Conservation (phyloP, 805 yeast species). For the Ogataea polymorpha region DNA sequence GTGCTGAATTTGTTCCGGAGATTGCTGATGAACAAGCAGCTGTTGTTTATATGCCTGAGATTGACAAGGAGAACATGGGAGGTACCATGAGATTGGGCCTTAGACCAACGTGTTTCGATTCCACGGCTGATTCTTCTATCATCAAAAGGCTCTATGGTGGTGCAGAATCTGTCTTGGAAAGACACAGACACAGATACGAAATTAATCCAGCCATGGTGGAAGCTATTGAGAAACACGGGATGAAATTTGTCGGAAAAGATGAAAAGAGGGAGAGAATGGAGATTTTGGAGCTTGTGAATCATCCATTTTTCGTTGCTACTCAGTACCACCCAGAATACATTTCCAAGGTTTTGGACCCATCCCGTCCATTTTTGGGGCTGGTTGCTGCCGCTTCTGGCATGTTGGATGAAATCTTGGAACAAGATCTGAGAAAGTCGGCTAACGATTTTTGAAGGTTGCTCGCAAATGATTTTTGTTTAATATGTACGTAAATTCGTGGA, state of each 20-base stretch:
- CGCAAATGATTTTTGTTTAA: background rate
- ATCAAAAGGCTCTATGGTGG: constrained; percentile 80
- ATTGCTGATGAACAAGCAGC: constrained; percentile 62
- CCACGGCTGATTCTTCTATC: constrained; percentile 53
- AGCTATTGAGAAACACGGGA: constrained; percentile 71
- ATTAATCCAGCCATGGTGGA: constrained; percentile 82
- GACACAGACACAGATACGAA: constrained; percentile 99
- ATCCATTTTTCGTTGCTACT: constrained; percentile 90
- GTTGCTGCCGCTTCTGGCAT: constrained; percentile 92
- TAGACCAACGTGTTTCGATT: constrained; percentile 81
- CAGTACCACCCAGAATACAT: constrained; percentile 99
- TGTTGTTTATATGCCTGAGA: constrained; percentile 98
- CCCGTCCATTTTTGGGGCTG: constrained; percentile 92
- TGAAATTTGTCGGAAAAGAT: constrained; percentile 90
- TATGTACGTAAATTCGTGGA: constrained; percentile 6
- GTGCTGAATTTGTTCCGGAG: constrained; percentile 77
- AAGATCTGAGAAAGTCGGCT: constrained; percentile 29
- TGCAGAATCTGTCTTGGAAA: constrained; percentile 67
- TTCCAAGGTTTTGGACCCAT: constrained; percentile 94
- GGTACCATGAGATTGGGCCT: constrained; percentile 99
- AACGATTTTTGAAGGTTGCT: constrained; percentile 29
- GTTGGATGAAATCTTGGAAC: constrained; percentile 60
- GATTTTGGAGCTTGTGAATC: constrained; percentile 78
- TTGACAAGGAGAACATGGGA: constrained; percentile 91
- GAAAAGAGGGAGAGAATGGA: constrained; percentile 92